Evolutionary conservation across 1,284 basidiomycete genomes (phyloP), one percentile per base, ranked within the genome.

Genomic region (Takashimella tepidaria): DNA sequence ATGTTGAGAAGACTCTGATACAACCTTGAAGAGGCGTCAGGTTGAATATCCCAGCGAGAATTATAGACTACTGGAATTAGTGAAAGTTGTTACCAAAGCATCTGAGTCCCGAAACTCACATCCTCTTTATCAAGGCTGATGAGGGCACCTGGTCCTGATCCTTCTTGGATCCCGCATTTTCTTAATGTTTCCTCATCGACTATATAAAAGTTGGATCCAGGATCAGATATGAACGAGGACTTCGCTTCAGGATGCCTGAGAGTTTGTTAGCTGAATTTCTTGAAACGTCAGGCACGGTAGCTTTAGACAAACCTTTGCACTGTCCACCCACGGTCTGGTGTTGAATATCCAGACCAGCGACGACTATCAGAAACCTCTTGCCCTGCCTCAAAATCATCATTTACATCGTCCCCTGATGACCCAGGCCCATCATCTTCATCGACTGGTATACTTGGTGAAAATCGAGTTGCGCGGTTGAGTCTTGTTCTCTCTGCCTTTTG

Each of bases 1-100:
- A 54, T n/a, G 72, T 60, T 57, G 77, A 72, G 21, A 69, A 61
- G 45, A 72, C 47, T 12, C 51, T 40, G 20, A 75, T 26, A 3
- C 60, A 41, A 1, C 57, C 47, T 31, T 64, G 67, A 0, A 76
- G 53, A 4, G 72, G 72, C 4, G 67, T 64, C 12, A 77, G 4
- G 3, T 49, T 49, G 53, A 64, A 74, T 4, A 64, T 56, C 3
- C 76, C 76, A 5, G 69, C 66, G 13, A 73, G 42, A 1, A 62
- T 58, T 11, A 73, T 59, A 21, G 52, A 60, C 67, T 70, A 5
- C 1, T 19, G 16, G 40, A 12, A 25, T 56, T 45, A 59, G 54
- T 42, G 19, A 20, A 22, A 24, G 20, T 37, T 25, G 24, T 41
- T 21, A 19, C n/a, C 1, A 4, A 27, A n/a, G n/a, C n/a, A 16